Base-by-base conservation (phyloP, 768 basidiomycete species). In the Mycena galericulata region DNA sequence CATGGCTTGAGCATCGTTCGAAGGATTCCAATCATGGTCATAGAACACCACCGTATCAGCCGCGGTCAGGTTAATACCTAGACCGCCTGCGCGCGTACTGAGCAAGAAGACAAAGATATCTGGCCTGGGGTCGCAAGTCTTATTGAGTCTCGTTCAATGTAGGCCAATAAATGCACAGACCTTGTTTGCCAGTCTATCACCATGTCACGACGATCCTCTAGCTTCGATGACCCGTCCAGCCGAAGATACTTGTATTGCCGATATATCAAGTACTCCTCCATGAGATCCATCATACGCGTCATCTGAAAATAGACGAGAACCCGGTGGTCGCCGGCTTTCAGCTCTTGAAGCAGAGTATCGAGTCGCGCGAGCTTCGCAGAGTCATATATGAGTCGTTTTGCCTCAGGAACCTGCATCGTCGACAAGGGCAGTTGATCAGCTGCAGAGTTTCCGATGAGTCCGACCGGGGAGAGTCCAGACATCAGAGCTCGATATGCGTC, bases 241-340 rank as follows among this genome's bases (percentile, higher is more conserved):
- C 97, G 88, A 20, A 98, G 83, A 76, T 98, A 98, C 79, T 96
- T 97, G 84, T 96, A 96, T 78, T 98, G 97, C 2, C 97, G 91
- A 81, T 93, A 98, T 65, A 98, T 95, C 67, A 99, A 85, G 78
- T 98, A 99, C 78, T 99, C 98, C 79, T 99, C 98, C 90, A 99
- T 97, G 55, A 99, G 84, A 78, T 98, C 97, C 92, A 99, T 98
- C 98, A 99, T 99, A 66, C 92, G 89, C 15, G 97, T 99, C 98
- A 99, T 99, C 80, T 99, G 98, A 90, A 98, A 99, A 82, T 99
- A 99, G 22, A 99, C 87, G 73, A 99, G 81, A 17, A 97, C 95
- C 50, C 96, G 91, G 79, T 99, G 98, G 68, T 97, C 97, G 1
- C 91, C 93, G 38, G 89, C 86, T 81, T 98, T 99, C 64, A 99